Base-by-base conservation (phyloP, 306 rosid species). In the Dalbergia cochinchinensis region DNA sequence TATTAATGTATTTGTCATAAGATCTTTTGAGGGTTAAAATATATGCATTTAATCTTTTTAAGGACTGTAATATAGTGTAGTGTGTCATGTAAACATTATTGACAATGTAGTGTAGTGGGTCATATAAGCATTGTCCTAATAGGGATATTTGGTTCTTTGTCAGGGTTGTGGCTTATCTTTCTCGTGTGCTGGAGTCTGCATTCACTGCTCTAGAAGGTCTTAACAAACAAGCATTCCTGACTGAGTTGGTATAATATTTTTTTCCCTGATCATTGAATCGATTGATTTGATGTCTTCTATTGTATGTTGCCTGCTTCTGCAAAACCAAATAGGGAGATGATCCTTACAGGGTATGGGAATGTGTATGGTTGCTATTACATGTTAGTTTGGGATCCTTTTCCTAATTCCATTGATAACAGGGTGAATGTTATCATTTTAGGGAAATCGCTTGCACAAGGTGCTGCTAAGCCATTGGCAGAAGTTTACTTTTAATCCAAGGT, bases 121-220 rank as follows among this genome's bases (percentile, higher is more conserved):
- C 31, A 26, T 26, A 26, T 26, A 26, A 26, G 31, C 31, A 26
- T 26, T 26, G 2, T 26, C 39, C 39, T 62, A 50, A 83, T 64
- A 22, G 22, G 66, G 64, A 83, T 88, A 68, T 55, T 77, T 71
- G 80, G 34, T 77, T 75, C 69, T 78, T 71, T 74, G 77, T 83
- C 80, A 96, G 99, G 84, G 99, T 96, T 83, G 98, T 96, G 76
- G 97, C 94, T 11, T 96, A 96, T 88, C 98, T 96, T 76, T 96
- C 99, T 64, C 99, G 98, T 41, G 98, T 96, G 79, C 88, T 93
- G 71, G 99, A 96, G 84, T 93, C 98, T 76, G 97, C 97, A 33
- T 96, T 93, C 86, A 88, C 98, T 37, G 97, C 99, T 20, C 89
- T 96, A 31, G 99, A 93, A 80, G 98, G 98, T 78, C 97, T 93